A percentile compares a stretch with the other conserved stretches of the same genome.
Conservation (phyloP, 2,329 filamentous ascomycete genomes). For the Aspergillus glaucus region DNA sequence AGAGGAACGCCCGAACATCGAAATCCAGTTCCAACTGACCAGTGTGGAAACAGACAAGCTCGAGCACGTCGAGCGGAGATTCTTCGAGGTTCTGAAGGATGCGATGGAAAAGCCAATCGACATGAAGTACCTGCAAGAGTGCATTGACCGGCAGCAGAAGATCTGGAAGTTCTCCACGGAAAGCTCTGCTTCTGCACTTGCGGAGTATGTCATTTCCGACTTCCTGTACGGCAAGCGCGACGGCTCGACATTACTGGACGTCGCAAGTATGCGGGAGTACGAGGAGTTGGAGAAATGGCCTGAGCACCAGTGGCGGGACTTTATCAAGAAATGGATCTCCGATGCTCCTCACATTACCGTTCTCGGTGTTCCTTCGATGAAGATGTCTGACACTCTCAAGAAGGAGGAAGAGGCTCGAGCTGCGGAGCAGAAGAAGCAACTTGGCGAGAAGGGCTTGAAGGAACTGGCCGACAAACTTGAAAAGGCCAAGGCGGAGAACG, state of each 20-base stretch:
- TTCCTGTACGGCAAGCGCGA: conserved; percentile 85
- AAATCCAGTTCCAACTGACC: conserved; percentile 80
- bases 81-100: conserved; percentile 77
- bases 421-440: conserved; percentile 66
- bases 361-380: conserved; percentile 76
- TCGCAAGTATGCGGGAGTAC: conserved; percentile 49
- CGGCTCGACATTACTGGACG: conserved; percentile 64
- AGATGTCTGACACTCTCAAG: conserved; percentile 75
- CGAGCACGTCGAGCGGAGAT: conserved; percentile 72
- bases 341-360: conserved; percentile 84
- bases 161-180: conserved; percentile 81
- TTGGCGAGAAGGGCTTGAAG: conserved; percentile 77
- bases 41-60: conserved; percentile 84
- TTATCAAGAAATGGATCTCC: conserved; percentile 74
- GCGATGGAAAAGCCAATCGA: conserved; percentile 72
- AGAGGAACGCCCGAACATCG: conserved; percentile 71
- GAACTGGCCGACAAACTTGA: conserved; percentile 70
- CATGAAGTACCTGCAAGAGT: conserved; percentile 84
- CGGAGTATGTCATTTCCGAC: conserved; percentile 80
- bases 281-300: conserved; percentile 72
- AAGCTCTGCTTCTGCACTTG: conserved; percentile 71
- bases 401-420: conserved; percentile 72
- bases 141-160: conserved; percentile 71
- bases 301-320: conserved; percentile 75
- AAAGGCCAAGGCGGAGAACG: conserved; percentile 79